Evolutionary conservation across 108 stramenopile species (phyloP).

Genomic region (Schizochytrium sp.): DNA sequence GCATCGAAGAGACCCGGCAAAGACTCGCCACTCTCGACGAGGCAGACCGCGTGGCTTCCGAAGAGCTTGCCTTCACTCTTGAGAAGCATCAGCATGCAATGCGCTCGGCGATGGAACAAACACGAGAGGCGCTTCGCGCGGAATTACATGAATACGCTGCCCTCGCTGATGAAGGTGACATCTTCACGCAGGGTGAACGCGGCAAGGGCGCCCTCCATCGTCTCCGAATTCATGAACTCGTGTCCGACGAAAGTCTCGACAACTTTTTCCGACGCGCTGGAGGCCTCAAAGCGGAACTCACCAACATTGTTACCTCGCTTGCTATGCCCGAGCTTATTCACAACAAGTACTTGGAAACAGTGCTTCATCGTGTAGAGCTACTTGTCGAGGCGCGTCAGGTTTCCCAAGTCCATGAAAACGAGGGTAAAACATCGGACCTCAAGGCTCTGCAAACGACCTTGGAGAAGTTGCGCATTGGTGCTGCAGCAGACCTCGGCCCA

Average conservation of each 20-base stretch:
- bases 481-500: not conserved
- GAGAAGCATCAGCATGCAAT: not conserved
- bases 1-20: not conserved
- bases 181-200: not conserved
- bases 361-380: not conserved
- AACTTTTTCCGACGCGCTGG: not conserved
- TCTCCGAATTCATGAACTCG: not conserved
- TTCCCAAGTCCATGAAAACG: not conserved
- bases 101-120: not conserved
- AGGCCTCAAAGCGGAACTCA: not conserved
- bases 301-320: not conserved
- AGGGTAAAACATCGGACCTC: not conserved
- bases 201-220: not conserved
- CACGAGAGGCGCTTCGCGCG: not conserved
- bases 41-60: not conserved
- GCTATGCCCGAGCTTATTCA: not conserved
- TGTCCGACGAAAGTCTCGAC: not conserved
- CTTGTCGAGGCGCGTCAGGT: not conserved
- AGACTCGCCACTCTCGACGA: not conserved
- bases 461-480: not conserved
- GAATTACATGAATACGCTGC: not conserved
- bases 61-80: not conserved
- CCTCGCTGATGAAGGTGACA: not conserved
- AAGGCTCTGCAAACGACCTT: not conserved
- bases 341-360: not conserved